A percentile compares a stretch with the other conserved stretches of the same genome.
Evolutionary conservation across 495 filamentous ascomycete species (phyloP).

Genomic region (Penicillium antarcticum): DNA sequence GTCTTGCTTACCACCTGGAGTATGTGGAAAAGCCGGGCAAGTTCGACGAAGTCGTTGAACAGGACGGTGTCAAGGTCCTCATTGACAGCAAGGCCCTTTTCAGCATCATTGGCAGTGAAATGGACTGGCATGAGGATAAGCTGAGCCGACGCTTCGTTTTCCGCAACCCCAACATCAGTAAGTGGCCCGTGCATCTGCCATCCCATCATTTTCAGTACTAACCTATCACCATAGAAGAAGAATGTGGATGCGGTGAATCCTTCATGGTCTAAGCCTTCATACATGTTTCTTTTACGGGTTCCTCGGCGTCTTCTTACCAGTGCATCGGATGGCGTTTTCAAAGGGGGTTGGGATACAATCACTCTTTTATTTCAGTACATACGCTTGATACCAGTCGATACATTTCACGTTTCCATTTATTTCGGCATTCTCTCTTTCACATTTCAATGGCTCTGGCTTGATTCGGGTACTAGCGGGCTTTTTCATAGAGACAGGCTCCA

Average conservation of each 20-base stretch:
- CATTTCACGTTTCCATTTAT: constrained; percentile 11
- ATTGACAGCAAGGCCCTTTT: constrained; percentile 97
- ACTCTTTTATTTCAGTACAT: constrained; percentile 25
- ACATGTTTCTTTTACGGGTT: constrained; percentile 14
- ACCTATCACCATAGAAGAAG: constrained; percentile 65
- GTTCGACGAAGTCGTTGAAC: constrained; percentile 91
- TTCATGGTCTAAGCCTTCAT: constrained; percentile 69
- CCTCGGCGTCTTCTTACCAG: constrained; percentile 22
- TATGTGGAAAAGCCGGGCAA: constrained; percentile 85
- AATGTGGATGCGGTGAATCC: constrained; percentile 96
- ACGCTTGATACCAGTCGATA: constrained; percentile 36
- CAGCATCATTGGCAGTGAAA: constrained; percentile 97
- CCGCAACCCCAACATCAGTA: constrained; percentile 96
- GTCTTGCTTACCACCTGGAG: constrained; percentile 90
- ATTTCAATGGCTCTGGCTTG: neutral
- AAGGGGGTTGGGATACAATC: constrained; percentile 13
- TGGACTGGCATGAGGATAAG: constrained; percentile 98
- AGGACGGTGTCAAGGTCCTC: constrained; percentile 93
- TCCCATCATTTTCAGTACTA: constrained; percentile 19
- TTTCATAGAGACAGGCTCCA: constrained; percentile 9
- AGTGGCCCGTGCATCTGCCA: constrained; percentile 39
- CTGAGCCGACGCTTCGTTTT: constrained; percentile 88
- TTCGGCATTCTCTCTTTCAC: constrained; percentile 1
- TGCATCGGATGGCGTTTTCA: constrained; percentile 46
- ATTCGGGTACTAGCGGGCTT: neutral